Percentiles rank a stretch among this genome's conserved stretches.
Evolutionary conservation across 2,329 filamentous ascomycete genomes (phyloP).

Genomic region (Hypoxylon sp.): DNA sequence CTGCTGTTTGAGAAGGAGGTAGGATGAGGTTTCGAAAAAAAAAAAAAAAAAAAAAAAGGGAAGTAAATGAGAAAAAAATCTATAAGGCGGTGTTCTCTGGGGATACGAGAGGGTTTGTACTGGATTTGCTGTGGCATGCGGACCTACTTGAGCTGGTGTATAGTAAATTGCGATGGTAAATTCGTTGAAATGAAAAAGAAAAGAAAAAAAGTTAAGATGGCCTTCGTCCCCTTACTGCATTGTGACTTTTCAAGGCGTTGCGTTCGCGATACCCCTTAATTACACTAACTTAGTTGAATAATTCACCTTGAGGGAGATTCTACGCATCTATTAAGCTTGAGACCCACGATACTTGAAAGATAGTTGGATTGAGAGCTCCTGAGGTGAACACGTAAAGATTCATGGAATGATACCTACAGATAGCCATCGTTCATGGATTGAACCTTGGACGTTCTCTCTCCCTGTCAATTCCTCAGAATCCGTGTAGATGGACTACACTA

Average conservation of each 20-base stretch:
- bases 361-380: background rate
- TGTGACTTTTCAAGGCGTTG: background rate
- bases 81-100: no score
- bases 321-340: background rate
- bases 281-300: background rate
- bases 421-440: no score
- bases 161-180: background rate
- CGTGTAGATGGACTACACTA: background rate
- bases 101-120: background rate
- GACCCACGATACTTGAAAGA: background rate
- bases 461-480: background rate
- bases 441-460: background rate
- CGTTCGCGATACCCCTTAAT: background rate
- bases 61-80: background rate
- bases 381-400: background rate
- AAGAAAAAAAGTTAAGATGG: constrained; percentile 1
- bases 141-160: background rate
- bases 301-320: background rate
- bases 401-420: no score
- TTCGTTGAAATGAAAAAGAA: background rate
- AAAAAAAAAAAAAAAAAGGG: background rate
- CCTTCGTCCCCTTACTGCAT: background rate
- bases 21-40: background rate
- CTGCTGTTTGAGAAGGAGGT: constrained; percentile 35
- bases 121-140: background rate